Percentiles rank a stretch among this genome's conserved stretches.
Conservation (phyloP, 768 basidiomycete species). For the Sporobolomyces roseus region DNA sequence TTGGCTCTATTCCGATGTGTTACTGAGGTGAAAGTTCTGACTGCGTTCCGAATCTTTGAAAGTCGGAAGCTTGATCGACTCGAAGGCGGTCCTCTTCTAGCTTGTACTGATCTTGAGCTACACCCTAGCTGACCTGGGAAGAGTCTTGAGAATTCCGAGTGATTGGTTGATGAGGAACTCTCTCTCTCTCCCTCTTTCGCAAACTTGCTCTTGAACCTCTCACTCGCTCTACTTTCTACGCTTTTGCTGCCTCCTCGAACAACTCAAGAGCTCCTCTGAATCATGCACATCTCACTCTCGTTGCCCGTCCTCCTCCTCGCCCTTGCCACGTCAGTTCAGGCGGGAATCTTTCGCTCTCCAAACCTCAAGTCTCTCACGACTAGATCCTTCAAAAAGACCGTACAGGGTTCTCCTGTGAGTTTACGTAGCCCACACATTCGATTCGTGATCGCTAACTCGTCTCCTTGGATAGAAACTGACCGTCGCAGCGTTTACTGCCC, state of each 20-base stretch:
- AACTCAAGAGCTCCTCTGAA: not conserved
- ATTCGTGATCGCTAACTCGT: not conserved
- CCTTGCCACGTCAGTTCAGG: slow-evolving; percentile 15
- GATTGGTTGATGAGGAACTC: too few relatives aligned
- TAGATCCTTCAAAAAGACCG: slow-evolving; percentile 38
- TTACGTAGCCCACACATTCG: too few relatives aligned
- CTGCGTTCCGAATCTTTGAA: too few relatives aligned
- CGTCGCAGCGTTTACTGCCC: slow-evolving; percentile 36
- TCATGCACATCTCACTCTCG: slow-evolving; percentile 3
- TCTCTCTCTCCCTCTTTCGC: too few relatives aligned
- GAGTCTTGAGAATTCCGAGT: too few relatives aligned
- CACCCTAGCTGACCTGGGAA: too few relatives aligned
- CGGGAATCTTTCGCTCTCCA: slow-evolving; percentile 35
- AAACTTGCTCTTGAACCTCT: too few relatives aligned
- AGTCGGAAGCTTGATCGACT: too few relatives aligned
- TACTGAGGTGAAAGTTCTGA: too few relatives aligned
- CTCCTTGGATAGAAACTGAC: slow-evolving; percentile 33
- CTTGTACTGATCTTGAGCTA: too few relatives aligned
- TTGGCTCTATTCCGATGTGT: too few relatives aligned
- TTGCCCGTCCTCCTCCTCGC: slow-evolving; percentile 15
- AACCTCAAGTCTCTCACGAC: slow-evolving; percentile 37
- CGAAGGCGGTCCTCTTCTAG: too few relatives aligned
- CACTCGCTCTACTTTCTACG: not conserved
- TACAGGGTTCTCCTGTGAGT: slow-evolving; percentile 27
- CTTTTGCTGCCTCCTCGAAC: not conserved